phyloP scores from a whole-genome alignment of 2,329 filamentous ascomycete genomes.

The Macrophomina phaseolina region DNA sequence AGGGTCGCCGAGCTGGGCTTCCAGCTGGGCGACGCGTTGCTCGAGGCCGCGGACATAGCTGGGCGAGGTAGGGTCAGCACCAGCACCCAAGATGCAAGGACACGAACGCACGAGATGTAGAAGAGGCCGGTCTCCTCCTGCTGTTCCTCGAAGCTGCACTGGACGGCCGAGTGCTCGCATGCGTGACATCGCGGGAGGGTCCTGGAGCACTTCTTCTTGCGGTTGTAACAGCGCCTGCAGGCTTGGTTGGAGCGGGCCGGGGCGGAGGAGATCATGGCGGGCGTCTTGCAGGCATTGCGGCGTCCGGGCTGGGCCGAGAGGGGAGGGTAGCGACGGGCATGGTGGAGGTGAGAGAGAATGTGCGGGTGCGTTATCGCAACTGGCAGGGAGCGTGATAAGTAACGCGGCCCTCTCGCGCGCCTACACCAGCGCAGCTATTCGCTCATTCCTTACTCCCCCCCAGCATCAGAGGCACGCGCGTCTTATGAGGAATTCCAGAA shows the following conservation, averaged over 20 bases:
- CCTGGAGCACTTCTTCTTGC: constrained; percentile 24
- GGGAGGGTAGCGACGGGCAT: background rate
- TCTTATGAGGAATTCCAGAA: background rate
- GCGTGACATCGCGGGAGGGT: constrained; percentile 16
- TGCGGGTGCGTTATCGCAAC: constrained; percentile 20
- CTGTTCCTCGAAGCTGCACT: constrained; percentile 23
- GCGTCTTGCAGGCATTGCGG: constrained; percentile 10
- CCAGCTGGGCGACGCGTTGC: constrained; percentile 9
- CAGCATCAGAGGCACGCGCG: no score
- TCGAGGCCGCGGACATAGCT: constrained; percentile 21
- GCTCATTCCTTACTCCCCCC: no score
- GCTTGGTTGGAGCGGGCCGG: constrained; percentile 16
- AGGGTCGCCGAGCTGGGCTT: constrained; percentile 13
- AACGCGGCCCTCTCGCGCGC: background rate
- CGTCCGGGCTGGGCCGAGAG: background rate
- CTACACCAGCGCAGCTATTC: no score
- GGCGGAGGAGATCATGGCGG: constrained; percentile 22
- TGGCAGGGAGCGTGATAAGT: constrained; percentile 15
- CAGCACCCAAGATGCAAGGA: background rate
- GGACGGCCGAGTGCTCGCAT: constrained; percentile 13
- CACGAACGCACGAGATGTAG: constrained; percentile 6
- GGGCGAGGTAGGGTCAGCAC: background rate
- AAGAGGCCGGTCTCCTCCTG: constrained; percentile 16
- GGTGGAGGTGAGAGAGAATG: background rate
- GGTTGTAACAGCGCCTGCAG: constrained; percentile 17